phyloP scores from a whole-genome alignment of 371 early-diverging fungal species.

The Parasitella parasitica region DNA sequence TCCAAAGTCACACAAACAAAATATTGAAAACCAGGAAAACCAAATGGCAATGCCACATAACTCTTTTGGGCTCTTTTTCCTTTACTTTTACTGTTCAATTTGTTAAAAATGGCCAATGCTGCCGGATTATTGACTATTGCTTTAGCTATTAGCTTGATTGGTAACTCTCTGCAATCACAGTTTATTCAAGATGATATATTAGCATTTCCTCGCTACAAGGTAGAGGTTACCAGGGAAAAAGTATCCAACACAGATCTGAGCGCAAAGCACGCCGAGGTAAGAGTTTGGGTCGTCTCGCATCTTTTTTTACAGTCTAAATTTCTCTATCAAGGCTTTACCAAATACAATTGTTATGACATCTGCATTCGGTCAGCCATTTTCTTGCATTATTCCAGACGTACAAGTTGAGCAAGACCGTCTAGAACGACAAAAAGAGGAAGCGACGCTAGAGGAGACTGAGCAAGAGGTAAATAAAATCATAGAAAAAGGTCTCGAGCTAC shows the following conservation, averaged over 20 bases:
- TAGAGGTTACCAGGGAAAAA: conserved; percentile 40
- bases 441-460: conserved; percentile 20
- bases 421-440: conserved; percentile 14
- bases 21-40: background rate
- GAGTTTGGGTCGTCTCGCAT: background rate
- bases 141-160: background rate
- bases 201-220: conserved; percentile 54
- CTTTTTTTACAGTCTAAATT: background rate
- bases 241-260: conserved; percentile 39
- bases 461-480: conserved; percentile 43
- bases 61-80: background rate
- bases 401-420: conserved; percentile 14
- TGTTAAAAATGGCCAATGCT: background rate
- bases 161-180: conserved; percentile 13
- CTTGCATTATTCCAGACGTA: conserved; percentile 48
- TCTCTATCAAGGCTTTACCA: background rate
- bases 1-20: conserved; percentile 2
- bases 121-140: background rate
- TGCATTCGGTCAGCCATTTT: conserved; percentile 48
- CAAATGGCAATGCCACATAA: background rate
- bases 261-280: conserved; percentile 14
- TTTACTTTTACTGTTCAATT: background rate
- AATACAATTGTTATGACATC: conserved; percentile 42
- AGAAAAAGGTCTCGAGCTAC: conserved; percentile 58
- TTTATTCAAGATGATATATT: conserved; percentile 57